These are phyloP conservation scores for Cardamine occulta DNA, from an alignment of 345 rosid species.

Conservation along the genomic window DNA sequence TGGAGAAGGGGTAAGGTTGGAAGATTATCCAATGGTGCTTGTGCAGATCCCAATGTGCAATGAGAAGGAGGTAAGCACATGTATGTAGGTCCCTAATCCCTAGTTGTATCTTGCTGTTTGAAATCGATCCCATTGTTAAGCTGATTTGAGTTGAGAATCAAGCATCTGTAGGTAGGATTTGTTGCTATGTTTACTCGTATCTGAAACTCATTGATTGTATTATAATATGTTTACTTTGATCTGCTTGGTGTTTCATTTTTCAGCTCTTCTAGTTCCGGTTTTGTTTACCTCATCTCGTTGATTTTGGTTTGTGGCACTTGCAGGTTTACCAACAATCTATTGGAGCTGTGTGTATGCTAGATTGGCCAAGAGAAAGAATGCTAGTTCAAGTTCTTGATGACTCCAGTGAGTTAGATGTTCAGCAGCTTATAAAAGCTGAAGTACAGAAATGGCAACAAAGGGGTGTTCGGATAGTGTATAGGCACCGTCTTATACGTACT, in stretches of 20 bases:
- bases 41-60: constrained; percentile 98
- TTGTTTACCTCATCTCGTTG: too few relatives aligned
- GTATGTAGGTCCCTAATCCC: too few relatives aligned
- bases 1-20: neutral
- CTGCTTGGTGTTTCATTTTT: too few relatives aligned
- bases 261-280: too few relatives aligned
- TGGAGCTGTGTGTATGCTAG: constrained; percentile 70
- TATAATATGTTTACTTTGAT: too few relatives aligned
- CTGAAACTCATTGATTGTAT: too few relatives aligned
- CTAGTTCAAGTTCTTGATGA: constrained; percentile 84
- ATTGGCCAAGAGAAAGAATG: constrained; percentile 79
- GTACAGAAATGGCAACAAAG: constrained; percentile 67
- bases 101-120: too few relatives aligned
- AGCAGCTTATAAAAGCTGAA: constrained; percentile 69
- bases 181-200: too few relatives aligned
- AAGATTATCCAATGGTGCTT: constrained; percentile 84
- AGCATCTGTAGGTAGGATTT: too few relatives aligned
- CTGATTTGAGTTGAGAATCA: too few relatives aligned
- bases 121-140: too few relatives aligned
- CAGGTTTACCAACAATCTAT: constrained; percentile 79
- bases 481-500: constrained; percentile 76
- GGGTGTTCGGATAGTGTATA: constrained; percentile 71
- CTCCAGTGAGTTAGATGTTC: constrained; percentile 62
- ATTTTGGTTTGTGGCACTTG: neutral
- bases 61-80: constrained; percentile 64